Percentiles rank a stretch among this genome's conserved stretches.
Conservation (phyloP, 768 basidiomycete species). For the Podaxis mareebaensis region DNA sequence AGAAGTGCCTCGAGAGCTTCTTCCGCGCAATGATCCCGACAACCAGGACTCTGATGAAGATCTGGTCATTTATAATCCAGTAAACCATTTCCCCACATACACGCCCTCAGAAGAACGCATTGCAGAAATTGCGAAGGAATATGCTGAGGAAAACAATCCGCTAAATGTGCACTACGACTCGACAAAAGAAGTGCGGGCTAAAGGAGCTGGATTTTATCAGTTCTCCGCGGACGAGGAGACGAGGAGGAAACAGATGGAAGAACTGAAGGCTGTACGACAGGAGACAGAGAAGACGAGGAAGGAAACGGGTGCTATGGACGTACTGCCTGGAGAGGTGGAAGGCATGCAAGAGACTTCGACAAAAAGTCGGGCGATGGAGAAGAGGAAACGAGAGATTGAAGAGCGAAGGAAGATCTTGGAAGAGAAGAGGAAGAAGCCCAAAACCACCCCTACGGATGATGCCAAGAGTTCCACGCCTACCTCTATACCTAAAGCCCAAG, state of each 20-base stretch:
- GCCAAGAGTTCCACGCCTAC: conserved; percentile 3
- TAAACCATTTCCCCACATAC: conserved; percentile 86
- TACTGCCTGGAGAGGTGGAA: conserved; percentile 72
- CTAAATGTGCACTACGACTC: conserved; percentile 82
- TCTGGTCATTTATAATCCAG: conserved; percentile 52
- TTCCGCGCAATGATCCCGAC: conserved; percentile 47
- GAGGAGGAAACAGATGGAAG: conserved; percentile 80
- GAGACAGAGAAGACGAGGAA: conserved; percentile 70
- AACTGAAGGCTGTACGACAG: conserved; percentile 61
- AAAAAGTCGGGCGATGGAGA: conserved; percentile 63
- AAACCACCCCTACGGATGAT: conserved; percentile 16
- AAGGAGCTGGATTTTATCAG: conserved; percentile 90
- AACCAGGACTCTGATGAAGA: conserved; percentile 35
- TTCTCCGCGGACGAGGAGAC: conserved; percentile 87
- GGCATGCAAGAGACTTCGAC: conserved; percentile 55
- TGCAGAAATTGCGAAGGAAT: conserved; percentile 69
- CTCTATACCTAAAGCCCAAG: background rate
- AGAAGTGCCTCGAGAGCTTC: conserved; percentile 72
- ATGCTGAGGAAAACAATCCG: conserved; percentile 72
- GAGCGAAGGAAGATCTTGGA: conserved; percentile 63
- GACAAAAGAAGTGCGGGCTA: conserved; percentile 76
- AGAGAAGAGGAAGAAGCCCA: conserved; percentile 62
- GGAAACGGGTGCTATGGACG: conserved; percentile 60
- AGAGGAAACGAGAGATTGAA: conserved; percentile 73
- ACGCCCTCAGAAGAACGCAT: conserved; percentile 80